These are phyloP conservation scores for Saccharomyces mikatae DNA, from an alignment of 805 yeast genomes.

Conservation along the genomic window DNA sequence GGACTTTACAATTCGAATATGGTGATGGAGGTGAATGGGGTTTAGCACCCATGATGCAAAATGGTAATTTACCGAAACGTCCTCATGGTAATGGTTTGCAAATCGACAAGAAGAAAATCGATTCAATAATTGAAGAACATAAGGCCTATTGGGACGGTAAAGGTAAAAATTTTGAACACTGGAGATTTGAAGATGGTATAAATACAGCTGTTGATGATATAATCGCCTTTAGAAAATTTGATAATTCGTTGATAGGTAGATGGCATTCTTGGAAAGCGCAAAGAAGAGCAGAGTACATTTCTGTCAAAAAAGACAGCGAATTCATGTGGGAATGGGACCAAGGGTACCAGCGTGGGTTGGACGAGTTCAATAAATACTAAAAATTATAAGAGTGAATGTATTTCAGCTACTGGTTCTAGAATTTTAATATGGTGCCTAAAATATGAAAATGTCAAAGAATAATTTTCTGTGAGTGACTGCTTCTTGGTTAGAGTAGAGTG, in stretches of 20 bases:
- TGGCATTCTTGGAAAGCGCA: constrained; percentile 57
- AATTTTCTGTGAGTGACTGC: not conserved
- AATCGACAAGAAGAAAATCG: constrained; percentile 31
- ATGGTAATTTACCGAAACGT: constrained; percentile 45
- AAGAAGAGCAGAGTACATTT: constrained; percentile 55
- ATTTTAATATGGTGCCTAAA: not conserved
- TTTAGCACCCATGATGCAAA: constrained; percentile 63
- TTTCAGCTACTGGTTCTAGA: not conserved
- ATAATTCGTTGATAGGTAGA: constrained; percentile 71
- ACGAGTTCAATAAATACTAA: constrained; percentile 16
- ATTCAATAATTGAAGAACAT: constrained; percentile 36
- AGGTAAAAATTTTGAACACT: constrained; percentile 61
- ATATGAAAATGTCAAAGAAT: not conserved
- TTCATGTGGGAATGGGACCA: constrained; percentile 85
- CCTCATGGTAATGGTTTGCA: constrained; percentile 4
- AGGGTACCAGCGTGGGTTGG: constrained; percentile 63
- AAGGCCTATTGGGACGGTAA: constrained; percentile 61
- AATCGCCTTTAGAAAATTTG: constrained; percentile 54
- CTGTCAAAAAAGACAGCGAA: constrained; percentile 45
- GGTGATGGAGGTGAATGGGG: constrained; percentile 99
- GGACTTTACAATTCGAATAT: constrained; percentile 81
- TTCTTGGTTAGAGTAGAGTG: not conserved
- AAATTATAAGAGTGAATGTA: not conserved
- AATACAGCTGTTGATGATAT: constrained; percentile 69
- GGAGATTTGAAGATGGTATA: constrained; percentile 76